Evolutionary conservation across 148 eudicot genomes (phyloP).

Genomic region (Simmondsia chinensis): DNA sequence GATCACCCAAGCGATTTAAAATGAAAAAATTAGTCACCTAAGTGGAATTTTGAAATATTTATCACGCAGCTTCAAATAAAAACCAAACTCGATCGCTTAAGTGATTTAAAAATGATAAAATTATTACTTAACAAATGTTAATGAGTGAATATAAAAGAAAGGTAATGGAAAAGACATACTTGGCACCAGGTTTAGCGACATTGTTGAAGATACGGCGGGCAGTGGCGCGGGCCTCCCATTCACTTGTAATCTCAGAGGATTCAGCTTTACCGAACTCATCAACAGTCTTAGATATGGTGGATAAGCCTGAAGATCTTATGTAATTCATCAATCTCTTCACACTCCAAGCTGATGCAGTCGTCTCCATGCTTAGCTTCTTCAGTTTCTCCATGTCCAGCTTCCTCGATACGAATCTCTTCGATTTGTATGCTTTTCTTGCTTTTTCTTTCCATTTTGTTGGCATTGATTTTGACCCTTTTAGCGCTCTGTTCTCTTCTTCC

Average conservation of each 20-base stretch:
- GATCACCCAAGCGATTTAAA: too few species aligned
- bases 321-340: slow-evolving; percentile 46
- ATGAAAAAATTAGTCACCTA: too few species aligned
- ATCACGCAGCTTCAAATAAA: too few species aligned
- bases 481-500: slow-evolving; percentile 17
- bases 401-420: slow-evolving; percentile 37
- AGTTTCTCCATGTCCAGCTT: slow-evolving; percentile 47
- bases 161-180: slow-evolving; percentile 19
- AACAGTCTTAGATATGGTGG: slow-evolving; percentile 48
- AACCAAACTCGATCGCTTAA: too few species aligned
- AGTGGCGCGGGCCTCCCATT: slow-evolving; percentile 51
- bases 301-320: slow-evolving; percentile 40
- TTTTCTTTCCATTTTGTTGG: slow-evolving; percentile 32
- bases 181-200: slow-evolving; percentile 55
- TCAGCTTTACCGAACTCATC: slow-evolving; percentile 49
- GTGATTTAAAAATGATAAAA: too few species aligned
- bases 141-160: not conserved
- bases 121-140: too few species aligned
- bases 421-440: slow-evolving; percentile 13
- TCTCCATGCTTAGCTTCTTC: slow-evolving; percentile 38
- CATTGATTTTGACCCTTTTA: slow-evolving; percentile 26
- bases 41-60: too few species aligned
- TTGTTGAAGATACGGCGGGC: slow-evolving; percentile 54
- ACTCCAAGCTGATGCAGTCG: slow-evolving; percentile 40
- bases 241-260: slow-evolving; percentile 58